Evolutionary conservation across 805 yeast genomes (phyloP).

Genomic region (Yamadazyma nakazawae): DNA sequence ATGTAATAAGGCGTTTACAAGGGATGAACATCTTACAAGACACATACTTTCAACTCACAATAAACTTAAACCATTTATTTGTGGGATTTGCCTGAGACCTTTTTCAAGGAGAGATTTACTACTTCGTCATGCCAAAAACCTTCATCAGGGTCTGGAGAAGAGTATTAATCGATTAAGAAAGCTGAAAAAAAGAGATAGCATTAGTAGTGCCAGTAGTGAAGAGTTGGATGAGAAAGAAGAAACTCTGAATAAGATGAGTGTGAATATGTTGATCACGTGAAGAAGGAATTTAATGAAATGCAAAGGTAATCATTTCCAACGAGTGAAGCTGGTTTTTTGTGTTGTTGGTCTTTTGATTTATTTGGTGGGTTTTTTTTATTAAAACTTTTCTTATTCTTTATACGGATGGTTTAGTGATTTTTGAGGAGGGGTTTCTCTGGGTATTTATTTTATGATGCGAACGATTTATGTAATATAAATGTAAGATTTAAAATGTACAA

Average conservation of each 20-base stretch:
- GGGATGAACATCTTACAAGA: slow-evolving; percentile 44
- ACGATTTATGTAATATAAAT: slow-evolving; percentile 5
- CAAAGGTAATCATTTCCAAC: too few relatives aligned
- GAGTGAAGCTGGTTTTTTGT: too few relatives aligned
- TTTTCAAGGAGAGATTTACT: slow-evolving; percentile 42
- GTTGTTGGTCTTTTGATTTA: too few relatives aligned
- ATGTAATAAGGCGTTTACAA: slow-evolving; percentile 44
- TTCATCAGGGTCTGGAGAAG: slow-evolving; percentile 41
- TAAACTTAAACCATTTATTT: slow-evolving; percentile 41
- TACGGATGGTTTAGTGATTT: not conserved
- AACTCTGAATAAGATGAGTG: slow-evolving; percentile 33
- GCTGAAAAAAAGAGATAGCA: slow-evolving; percentile 22
- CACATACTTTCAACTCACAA: slow-evolving; percentile 43
- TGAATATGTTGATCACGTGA: slow-evolving; percentile 40
- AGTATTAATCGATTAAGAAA: slow-evolving; percentile 43
- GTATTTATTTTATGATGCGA: slow-evolving; percentile 4
- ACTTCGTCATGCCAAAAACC: slow-evolving; percentile 43
- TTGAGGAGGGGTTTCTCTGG: not conserved
- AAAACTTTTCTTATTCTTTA: not conserved
- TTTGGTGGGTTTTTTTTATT: too few relatives aligned
- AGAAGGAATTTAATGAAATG: not conserved
- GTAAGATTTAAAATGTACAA: slow-evolving; percentile 8
- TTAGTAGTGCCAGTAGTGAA: slow-evolving; percentile 4
- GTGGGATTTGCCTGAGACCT: slow-evolving; percentile 44
- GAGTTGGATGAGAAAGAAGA: slow-evolving; percentile 9